Evolutionary conservation across 352 stramenopile genomes (phyloP).

Genomic region (Pythium dissimile): DNA sequence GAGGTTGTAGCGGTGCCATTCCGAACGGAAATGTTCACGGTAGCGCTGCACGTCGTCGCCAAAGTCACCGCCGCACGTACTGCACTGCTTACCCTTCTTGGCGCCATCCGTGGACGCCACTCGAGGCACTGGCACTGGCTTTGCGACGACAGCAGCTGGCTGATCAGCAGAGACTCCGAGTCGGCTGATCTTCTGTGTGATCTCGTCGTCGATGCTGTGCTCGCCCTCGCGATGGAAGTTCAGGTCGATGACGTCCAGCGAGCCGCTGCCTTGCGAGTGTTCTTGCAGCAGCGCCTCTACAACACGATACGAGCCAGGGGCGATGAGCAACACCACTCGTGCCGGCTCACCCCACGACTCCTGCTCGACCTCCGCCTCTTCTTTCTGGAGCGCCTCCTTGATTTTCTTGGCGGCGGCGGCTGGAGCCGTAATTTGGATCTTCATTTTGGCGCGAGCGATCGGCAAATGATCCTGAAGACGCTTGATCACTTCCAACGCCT

Average conservation of each 20-base stretch:
- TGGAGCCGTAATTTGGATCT: conserved; percentile 82
- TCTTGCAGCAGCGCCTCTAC: conserved; percentile 70
- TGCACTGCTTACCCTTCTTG: conserved; percentile 74
- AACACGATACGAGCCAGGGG: conserved; percentile 70
- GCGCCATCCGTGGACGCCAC: conserved; percentile 9
- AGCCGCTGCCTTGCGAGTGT: conserved; percentile 43
- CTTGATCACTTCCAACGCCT: conserved; percentile 96
- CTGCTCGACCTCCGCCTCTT: conserved; percentile 66
- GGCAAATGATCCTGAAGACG: conserved; percentile 91
- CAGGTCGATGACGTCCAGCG: conserved; percentile 91
- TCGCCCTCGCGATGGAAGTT: conserved; percentile 90
- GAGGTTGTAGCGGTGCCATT: conserved; percentile 97
- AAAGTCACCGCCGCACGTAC: conserved; percentile 93
- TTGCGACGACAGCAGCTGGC: conserved; percentile 4
- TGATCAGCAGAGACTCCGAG: conserved; percentile 36
- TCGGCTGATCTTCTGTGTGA: conserved; percentile 83
- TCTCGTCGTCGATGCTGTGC: conserved; percentile 90
- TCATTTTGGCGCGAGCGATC: conserved; percentile 97
- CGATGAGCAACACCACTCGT: conserved; percentile 70
- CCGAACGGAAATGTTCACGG: conserved; percentile 93
- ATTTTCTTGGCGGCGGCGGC: conserved; percentile 43
- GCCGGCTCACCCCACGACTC: conserved; percentile 52
- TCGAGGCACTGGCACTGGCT: background rate
- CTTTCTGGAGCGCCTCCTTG: conserved; percentile 53
- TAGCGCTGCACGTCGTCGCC: conserved; percentile 78